phyloP scores from a whole-genome alignment of 106 monocot genomes.

The Platanthera zijinensis region DNA sequence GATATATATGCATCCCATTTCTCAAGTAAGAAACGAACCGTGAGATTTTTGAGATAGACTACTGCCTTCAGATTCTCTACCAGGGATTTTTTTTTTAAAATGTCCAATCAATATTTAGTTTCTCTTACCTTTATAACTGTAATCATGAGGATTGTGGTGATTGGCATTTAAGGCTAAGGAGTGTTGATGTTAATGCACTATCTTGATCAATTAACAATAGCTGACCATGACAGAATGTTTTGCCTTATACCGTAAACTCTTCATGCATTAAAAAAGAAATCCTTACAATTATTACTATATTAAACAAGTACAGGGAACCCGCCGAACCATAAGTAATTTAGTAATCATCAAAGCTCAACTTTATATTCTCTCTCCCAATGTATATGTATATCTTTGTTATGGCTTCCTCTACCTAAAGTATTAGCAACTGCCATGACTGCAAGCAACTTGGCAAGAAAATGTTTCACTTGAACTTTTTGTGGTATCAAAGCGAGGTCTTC shows the following conservation, averaged over 20 bases:
- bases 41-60: conserved; percentile 7
- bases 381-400: too few relatives aligned
- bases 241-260: background rate
- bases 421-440: too few relatives aligned
- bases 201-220: background rate
- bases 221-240: background rate
- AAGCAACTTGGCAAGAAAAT: too few relatives aligned
- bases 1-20: conserved; percentile 37
- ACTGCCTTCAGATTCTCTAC: conserved; percentile 1
- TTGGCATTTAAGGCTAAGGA: background rate
- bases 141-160: background rate
- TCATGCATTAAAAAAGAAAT: too few relatives aligned
- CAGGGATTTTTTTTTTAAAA: background rate
- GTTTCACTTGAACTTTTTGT: too few relatives aligned
- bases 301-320: too few relatives aligned
- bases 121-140: background rate
- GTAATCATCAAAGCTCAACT: too few relatives aligned
- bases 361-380: too few relatives aligned
- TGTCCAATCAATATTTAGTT: background rate
- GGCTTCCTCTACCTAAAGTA: too few relatives aligned
- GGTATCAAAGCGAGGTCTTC: too few relatives aligned
- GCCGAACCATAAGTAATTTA: too few relatives aligned
- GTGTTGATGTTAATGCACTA: background rate
- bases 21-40: conserved; percentile 32
- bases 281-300: too few relatives aligned